Base-by-base conservation (phyloP, 345 rosid genomes). In the Gossypium longicalyx region DNA sequence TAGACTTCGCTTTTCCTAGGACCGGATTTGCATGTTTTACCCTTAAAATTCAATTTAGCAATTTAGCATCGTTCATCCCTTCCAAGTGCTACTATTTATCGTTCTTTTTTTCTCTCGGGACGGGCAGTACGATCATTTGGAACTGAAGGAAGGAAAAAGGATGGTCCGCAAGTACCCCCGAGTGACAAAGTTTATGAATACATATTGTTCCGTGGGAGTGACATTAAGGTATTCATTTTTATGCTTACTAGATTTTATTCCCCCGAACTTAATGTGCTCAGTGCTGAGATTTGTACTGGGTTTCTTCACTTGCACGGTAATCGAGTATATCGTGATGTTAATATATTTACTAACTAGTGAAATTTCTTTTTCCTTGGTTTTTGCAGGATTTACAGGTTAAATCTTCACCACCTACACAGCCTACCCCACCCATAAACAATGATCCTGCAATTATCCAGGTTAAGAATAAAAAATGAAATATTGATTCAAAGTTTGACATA, bases 381-480 rank as follows among this genome's bases (percentile, higher is more conserved):
- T 76, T 76, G 60, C 84, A 94, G 98, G 98, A 94, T 80, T 84
- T 94, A 75, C 98, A 91, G 84, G 98, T 94, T 71, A 94, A 91
- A 83, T 90, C 96, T 71, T 91, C 96, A 74, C 91, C 97, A 29
- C 96, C 93, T 57, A 92, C 74, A 73, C 94, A 89, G 82, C 81
- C 96, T 53, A 70, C 83, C n/a, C 89, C 87, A 3, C 83, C 89
- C 57, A 80, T 91, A 66, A 88, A 89, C 83, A 90, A 92, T 82
- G 98, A 94, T 70, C 97, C 97, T 12, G 97, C 97, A 76, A 94
- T 94, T 44, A 94, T 94, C 74, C 98, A 94, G 96, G 97, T 94
- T 71, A 76, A 16, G 68, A 57, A 53, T 12, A 66, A 59, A 20
- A 59, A 34, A 48, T n/a, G 29, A 27, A 67, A 64, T 45, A 27